phyloP scores from a whole-genome alignment of 2,329 filamentous ascomycete genomes.

The Fusarium goolgardi region DNA sequence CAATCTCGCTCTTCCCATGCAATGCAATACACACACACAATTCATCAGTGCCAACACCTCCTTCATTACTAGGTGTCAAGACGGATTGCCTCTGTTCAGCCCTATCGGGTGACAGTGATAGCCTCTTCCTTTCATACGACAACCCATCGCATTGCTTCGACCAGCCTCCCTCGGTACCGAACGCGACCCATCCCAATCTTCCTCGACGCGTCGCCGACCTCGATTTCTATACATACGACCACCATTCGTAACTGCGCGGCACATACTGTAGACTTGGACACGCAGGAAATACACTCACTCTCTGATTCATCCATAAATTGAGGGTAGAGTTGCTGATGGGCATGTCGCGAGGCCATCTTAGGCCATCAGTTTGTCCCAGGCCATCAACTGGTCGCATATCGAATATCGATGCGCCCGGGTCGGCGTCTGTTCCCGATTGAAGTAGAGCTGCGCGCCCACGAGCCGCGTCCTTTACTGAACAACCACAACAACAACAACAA shows the following conservation, averaged over 20 bases:
- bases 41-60: background rate
- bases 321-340: background rate
- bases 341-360: background rate
- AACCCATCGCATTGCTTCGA: background rate
- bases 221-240: background rate
- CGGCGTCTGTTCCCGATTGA: background rate
- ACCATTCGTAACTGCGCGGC: background rate
- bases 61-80: no score
- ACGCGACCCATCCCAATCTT: background rate
- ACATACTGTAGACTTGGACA: no score
- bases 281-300: no score
- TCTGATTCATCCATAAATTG: background rate
- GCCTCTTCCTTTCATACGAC: background rate
- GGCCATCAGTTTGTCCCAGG: background rate
- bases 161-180: background rate
- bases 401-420: background rate
- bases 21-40: no score
- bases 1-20: background rate
- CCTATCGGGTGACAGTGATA: background rate
- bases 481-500: background rate
- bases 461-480: fast-evolving
- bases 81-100: background rate
- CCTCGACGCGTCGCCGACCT: background rate
- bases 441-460: background rate
- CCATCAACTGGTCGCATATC: background rate